Evolutionary conservation across 208 protist genomes (phyloP), one percentile per base, ranked within the genome.

Genomic region (Crithidia sp.): DNA sequence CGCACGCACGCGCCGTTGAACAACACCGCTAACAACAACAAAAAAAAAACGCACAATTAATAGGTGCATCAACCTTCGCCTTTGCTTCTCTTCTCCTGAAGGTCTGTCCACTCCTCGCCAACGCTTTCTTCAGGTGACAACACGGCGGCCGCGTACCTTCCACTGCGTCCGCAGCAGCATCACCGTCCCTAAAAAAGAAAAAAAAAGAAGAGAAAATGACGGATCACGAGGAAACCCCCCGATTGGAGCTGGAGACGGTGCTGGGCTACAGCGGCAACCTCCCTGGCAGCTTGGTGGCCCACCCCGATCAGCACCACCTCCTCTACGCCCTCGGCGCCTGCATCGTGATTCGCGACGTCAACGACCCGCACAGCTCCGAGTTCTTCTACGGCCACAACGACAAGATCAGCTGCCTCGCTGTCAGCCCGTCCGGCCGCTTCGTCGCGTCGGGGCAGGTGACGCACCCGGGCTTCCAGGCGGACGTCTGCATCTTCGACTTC

Each of bases 381-480:
- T 98, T 98, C 62, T 75, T 98, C 17, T 92, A 95, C 66, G 98
- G 98, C 8, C 97, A 99, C 89, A 97, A 94, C 55, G 93, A 98
- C 79, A 89, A 89, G 56, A 95, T 99, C 69, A 97, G 91, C 76
- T 98, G 96, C 77, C 71, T 99, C 40, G 81, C 95, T 2, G 87
- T 98, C 28, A 98, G 95, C 76, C 67, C 64, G 3, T 87, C 82
- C 19, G 98, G 98, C 28, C 87, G 92, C 58, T 98, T 96, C 74
- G 79, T 99, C 13, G 98, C 97, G 17, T 97, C 96, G 0, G 98
- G 98, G 2, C 95, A 98, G 84, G 77, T 94, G 50, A 98, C 96
- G 5, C 93, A 98, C 84, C 93, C 96, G 13, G 98, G 98, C 28
- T 99, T 98, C 71, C 87, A 98, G 76, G 95, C 95, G 5, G 95